A percentile compares a stretch with the other conserved stretches of the same genome.
Conservation (phyloP, 257 asterid genomes). For the Gentiana dahurica region DNA sequence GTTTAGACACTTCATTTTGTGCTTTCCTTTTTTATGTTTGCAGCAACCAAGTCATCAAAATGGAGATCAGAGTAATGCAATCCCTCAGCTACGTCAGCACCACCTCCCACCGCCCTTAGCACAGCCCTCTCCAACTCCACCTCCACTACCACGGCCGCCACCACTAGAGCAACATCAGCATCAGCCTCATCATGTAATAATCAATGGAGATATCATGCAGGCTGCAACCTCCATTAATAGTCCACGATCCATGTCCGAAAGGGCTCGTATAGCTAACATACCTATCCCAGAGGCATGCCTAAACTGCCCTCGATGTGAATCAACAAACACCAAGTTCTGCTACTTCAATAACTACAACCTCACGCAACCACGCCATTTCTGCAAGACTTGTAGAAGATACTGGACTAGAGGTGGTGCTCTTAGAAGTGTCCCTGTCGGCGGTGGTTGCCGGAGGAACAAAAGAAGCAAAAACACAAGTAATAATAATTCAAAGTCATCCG, state of each 20-base stretch:
- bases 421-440: conserved; percentile 69
- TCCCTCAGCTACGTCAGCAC: conserved; percentile 15
- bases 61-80: conserved; percentile 35
- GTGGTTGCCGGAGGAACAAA: conserved; percentile 73
- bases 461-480: conserved; percentile 33
- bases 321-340: conserved; percentile 66
- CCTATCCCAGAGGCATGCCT: conserved; percentile 69
- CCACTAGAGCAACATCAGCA: conserved; percentile 1
- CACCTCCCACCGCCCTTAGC: conserved; percentile 21
- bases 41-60: conserved; percentile 40
- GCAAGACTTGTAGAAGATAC: conserved; percentile 69
- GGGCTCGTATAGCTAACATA: conserved; percentile 83
- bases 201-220: background rate
- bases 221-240: conserved; percentile 17
- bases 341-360: conserved; percentile 79
- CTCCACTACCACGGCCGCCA: conserved; percentile 29
- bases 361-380: conserved; percentile 75
- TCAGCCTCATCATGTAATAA: no score
- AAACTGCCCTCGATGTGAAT: conserved; percentile 81
- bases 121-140: conserved; percentile 20
- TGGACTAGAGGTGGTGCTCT: conserved; percentile 84
- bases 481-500: conserved; percentile 38
- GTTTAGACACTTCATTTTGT: conserved; percentile 15
- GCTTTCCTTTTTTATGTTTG: conserved; percentile 13
- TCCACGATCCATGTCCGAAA: conserved; percentile 80